Evolutionary conservation across 106 monocot genomes (phyloP), one percentile per base, ranked within the genome.

Genomic region (Agapanthus africanus): DNA sequence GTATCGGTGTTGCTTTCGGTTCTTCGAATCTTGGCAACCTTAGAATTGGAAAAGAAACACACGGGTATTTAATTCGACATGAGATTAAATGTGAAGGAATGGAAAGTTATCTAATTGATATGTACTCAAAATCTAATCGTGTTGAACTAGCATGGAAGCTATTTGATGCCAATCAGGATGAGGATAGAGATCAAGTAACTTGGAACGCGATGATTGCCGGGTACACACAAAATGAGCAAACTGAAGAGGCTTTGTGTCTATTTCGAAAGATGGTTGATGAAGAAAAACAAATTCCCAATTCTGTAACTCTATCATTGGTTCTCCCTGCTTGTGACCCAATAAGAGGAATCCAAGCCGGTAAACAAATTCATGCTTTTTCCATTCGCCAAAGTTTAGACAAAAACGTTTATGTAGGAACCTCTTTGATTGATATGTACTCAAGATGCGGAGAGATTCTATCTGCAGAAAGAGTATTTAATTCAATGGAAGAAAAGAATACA

Each of bases 191-290:
- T 73, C 82, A 75, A 51, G 99, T 93, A 23, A 93, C 90, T 8
- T 99, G 99, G 99, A 99, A 99, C 72, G 92, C 99, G 3, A 99
- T 99, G 99, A 79, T 99, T 69, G 79, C 93, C 2, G 92, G 89
- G 6, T 90, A 93, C 36, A 71, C 75, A 36, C 89, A 87, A 15
- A 83, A 74, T 33, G 74, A 75, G 22, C 77, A 66, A 41, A 34
- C 35, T 27, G 85, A 93, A 34, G 21, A 76, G 13, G 89, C 93
- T 26, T 30, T 90, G 10, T 63, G 75, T 16, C 50, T 87, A 62
- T 85, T 99, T 40, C 42, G 69, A 15, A 31, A 74, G 39, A 89
- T 99, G 90, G 77, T 99, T 54, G 72, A 85, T 39, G 76, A 72
- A 26, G 62, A 74, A 74, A 27, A 68, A 30, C 63, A 40, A 59